Evolutionary conservation across 169 alveolate species (phyloP), one percentile per base, ranked within the genome.

Genomic region (Plasmodium berghei): DNA sequence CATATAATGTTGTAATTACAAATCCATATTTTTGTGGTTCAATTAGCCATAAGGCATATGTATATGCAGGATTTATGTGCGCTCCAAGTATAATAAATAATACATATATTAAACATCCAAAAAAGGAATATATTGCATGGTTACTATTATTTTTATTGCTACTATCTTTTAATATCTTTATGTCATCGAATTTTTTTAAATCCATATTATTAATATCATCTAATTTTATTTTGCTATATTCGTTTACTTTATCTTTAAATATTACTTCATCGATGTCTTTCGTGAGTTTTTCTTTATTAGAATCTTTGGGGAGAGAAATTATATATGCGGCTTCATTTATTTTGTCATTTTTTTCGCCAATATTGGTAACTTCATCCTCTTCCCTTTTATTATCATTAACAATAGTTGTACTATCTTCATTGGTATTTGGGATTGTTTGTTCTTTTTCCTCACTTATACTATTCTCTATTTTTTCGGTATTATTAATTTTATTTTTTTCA

Each of bases 21-120:
- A 75, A 75, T 75, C 89, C 89, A 63, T 75, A 75, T 75, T 75
- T 75, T 75, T 75, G 62, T 12, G 89, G 89, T 12, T 75, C 89
- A 20, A 64, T 24, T 61, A 75, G 45, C 89, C 89, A 75, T 48
- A 75, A 63, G 16, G 89, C 89, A 40, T 75, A 75, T 28, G 89
- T 75, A 20, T 75, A 75, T 62, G 89, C 89, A 22, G 89, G 89
- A 63, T 75, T 75, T 22, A 75, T 75, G 42, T 75, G 89, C 8
- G 89, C 89, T 14, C 89, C 89, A 34, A 63, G 28, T 24, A 75
- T 14, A n/a, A 75, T 49, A 75, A 75, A 75, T 75, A 75, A 62
- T 18, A 75, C 89, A 49, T 75, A 75, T 75, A 75, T 75, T 62
- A 75, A 75, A 9, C 89, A 75, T 20, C 89, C 89, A 62, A 75